Base-by-base conservation (phyloP, 2,329 filamentous ascomycete genomes). In the Rutstroemia sp. region DNA sequence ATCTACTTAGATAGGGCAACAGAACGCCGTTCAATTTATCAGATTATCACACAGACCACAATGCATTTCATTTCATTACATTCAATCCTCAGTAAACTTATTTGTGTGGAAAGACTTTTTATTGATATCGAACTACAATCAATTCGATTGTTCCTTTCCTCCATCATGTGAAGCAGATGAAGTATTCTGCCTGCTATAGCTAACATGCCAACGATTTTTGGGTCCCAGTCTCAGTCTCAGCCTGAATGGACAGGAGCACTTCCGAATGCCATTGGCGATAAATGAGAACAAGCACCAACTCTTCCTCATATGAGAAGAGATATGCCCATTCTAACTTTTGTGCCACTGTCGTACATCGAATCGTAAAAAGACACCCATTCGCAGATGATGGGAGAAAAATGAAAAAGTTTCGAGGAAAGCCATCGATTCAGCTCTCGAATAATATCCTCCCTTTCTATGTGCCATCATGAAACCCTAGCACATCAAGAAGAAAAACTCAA, bases 181-280 rank as follows among this genome's bases (percentile, higher is more conserved):
- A 17, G 47, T 39, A 47, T 40, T 44, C 51, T 53, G 44, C 51
- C 27, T 53, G 42, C 14, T 23, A 47, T 23, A 47, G 44, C 51
- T 38, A 38, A 50, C 36, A 50, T 50, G 48, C 48, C 48, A 50
- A 38, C 48, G 46, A 23, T 23, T 48, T 53, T 53, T 27, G 42
- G 42, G 27, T 30, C 27, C 27, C 27, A 30, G 27, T 50, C 45
- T 51, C 46, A 50, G 53, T 51, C 60, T 62, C 63, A 61, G 61
- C 62, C 59, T 64, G 61, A 63, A 69, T 69, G 67, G 67, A 65
- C 67, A 66, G 67, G 67, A 69, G 67, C 67, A 69, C 67, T 69
- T 69, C 67, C 67, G 61, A 69, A 64, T 68, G 65, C 67, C 67
- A 69, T 68, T 65, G 65, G 66, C 66, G 63, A 40, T 62, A 57